These are phyloP conservation scores for Diplotaxis tenuifolia DNA, from an alignment of 345 rosid species.

Conservation along the genomic window DNA sequence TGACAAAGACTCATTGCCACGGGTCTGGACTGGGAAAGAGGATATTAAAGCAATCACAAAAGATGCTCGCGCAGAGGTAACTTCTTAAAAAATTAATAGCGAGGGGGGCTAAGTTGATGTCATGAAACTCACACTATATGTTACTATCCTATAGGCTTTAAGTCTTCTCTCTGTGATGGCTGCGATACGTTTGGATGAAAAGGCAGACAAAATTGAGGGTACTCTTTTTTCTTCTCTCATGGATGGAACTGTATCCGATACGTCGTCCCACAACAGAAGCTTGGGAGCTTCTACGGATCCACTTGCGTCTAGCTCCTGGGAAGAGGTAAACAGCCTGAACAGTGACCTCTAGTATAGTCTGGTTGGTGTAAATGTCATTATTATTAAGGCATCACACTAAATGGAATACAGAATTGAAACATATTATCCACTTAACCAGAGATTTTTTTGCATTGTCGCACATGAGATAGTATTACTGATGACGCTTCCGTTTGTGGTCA, in stretches of 20 bases:
- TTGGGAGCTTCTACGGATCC: slow-evolving; percentile 47
- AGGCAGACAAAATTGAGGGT: slow-evolving; percentile 55
- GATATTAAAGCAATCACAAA: slow-evolving; percentile 60
- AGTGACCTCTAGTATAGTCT: not conserved
- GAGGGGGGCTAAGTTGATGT: slow-evolving; percentile 19
- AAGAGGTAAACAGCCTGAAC: slow-evolving; percentile 49
- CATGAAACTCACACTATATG: slow-evolving; percentile 23
- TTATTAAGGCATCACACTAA: not conserved
- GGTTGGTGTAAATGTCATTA: not conserved
- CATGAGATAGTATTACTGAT: not conserved
- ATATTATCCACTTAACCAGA: not conserved
- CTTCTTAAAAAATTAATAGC: slow-evolving; percentile 9
- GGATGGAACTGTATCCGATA: slow-evolving; percentile 45
- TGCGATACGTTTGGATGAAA: slow-evolving; percentile 69
- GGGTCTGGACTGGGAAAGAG: slow-evolving; percentile 76
- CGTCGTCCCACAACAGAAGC: slow-evolving; percentile 49
- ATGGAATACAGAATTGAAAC: not conserved
- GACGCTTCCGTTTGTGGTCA: not conserved
- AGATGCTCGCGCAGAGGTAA: slow-evolving; percentile 69
- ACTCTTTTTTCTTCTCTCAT: slow-evolving; percentile 55
- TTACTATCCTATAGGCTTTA: slow-evolving; percentile 50
- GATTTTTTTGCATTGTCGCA: not conserved
- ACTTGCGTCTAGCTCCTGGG: slow-evolving; percentile 71
- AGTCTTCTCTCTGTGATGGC: slow-evolving; percentile 60
- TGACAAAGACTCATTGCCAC: slow-evolving; percentile 66